These are phyloP conservation scores for Moesziomyces sp. DNA, from an alignment of 1,284 basidiomycete genomes.

Conservation along the genomic window DNA sequence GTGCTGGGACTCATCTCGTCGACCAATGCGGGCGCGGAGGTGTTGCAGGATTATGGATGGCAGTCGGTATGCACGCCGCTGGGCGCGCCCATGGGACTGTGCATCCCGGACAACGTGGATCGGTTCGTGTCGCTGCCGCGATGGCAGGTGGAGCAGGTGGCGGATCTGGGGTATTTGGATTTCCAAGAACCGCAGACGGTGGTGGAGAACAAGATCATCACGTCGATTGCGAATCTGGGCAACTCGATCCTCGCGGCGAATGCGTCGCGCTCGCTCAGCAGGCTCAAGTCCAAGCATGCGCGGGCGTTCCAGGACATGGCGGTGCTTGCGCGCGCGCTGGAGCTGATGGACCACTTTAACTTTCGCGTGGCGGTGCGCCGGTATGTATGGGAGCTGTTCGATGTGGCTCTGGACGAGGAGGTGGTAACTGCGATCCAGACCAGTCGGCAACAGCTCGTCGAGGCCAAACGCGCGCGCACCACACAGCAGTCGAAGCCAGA, in stretches of 20 bases:
- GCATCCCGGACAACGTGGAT: slow-evolving; percentile 83
- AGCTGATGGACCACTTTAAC: slow-evolving; percentile 72
- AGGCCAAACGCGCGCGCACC: slow-evolving; percentile 19
- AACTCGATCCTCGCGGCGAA: slow-evolving; percentile 87
- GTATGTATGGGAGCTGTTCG: slow-evolving; percentile 92
- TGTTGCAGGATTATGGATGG: slow-evolving; percentile 91
- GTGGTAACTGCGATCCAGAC: slow-evolving; percentile 22
- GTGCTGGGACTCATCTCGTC: slow-evolving; percentile 85
- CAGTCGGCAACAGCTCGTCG: slow-evolving; percentile 32
- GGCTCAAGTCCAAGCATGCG: slow-evolving; percentile 71
- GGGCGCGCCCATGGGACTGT: slow-evolving; percentile 88
- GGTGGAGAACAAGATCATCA: slow-evolving; percentile 85
- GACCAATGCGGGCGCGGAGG: slow-evolving; percentile 79
- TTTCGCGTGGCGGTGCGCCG: slow-evolving; percentile 83
- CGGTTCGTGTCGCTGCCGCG: slow-evolving; percentile 84
- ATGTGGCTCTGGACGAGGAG: slow-evolving; percentile 67
- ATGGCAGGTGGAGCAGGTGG: slow-evolving; percentile 72
- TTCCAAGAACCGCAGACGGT: slow-evolving; percentile 71
- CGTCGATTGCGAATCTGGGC: slow-evolving; percentile 89
- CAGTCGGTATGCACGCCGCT: slow-evolving; percentile 79
- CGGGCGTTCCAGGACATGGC: slow-evolving; percentile 46
- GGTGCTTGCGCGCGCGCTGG: slow-evolving; percentile 56
- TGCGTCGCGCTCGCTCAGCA: slow-evolving; percentile 54
- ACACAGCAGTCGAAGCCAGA: neutral
- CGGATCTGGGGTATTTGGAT: slow-evolving; percentile 33